Evolutionary conservation across 805 yeast species (phyloP), one percentile per base, ranked within the genome.

Genomic region (Debaryomyces prosopidis): DNA sequence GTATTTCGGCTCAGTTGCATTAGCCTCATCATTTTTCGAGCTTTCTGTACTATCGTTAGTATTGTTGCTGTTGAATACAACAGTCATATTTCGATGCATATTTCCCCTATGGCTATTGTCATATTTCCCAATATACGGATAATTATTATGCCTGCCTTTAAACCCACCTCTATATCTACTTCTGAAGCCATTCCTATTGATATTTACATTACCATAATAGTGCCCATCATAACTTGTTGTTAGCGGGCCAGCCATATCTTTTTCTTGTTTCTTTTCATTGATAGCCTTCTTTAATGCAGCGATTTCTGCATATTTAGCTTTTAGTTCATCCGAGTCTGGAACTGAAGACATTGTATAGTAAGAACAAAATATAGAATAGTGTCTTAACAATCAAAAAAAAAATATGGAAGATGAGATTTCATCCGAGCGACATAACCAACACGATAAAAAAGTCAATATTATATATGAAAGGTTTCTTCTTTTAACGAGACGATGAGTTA

Each of bases 281-380:
- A 63, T 61, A 19, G 65, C 52, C 43, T 54, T 55, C 40, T 63
- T 60, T 18, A 63, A 43, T 6, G 60, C 59, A 12, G 66, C 65
- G 9, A 63, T 59, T 43, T 63, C 68, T 2, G 66, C 61, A 45
- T 61, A 61, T 40, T 60, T 58, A 14, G 57, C 55, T 43, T 54
- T 58, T 12, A 62, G 36, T 14, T 52, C 60, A 4, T 57, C 58
- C n/a, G 54, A 44, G 39, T 58, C 61, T 30, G 53, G 48, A 7
- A 41, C 40, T 6, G 31, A 16, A 8, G 19, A 17, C 37, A 34
- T 34, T 4, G 26, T 23, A 10, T 23, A 23, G 26, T 23, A 23
- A 23, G 26, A 23, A 10, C 9, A 23, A 23, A 10, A 10, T 7
- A 23, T 23, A 23, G 6, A 23, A 23, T 23, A 10, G 9, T 23